phyloP scores from a whole-genome alignment of 106 monocot species.

The Phalaenopsis aphrodite region DNA sequence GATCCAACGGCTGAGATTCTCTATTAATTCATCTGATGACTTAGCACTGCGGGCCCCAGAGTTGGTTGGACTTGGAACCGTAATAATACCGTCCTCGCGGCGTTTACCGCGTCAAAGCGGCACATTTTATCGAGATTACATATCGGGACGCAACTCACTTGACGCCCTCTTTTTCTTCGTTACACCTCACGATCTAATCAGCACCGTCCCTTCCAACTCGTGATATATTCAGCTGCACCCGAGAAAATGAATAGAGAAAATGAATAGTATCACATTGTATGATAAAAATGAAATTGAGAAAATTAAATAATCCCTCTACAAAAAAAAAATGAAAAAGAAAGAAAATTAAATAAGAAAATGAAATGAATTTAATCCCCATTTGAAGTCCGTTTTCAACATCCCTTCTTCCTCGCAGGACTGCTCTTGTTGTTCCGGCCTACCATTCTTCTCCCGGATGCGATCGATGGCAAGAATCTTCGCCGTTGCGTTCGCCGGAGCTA shows the following conservation, averaged over 20 bases:
- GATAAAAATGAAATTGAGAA: not conserved
- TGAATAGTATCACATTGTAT: not conserved
- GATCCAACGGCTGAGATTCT: not conserved
- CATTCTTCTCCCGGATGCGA: not conserved
- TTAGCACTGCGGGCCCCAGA: not conserved
- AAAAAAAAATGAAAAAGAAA: not conserved
- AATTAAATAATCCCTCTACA: not conserved
- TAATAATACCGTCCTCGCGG: not conserved
- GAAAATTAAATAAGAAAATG: not conserved
- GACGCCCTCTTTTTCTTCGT: not conserved
- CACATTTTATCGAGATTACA: not conserved
- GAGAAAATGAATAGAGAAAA: not conserved
- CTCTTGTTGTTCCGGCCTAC: not conserved
- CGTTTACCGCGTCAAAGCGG: not conserved
- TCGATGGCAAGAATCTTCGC: slow-evolving; percentile 1
- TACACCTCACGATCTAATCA: too few species aligned
- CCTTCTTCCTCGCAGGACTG: not conserved
- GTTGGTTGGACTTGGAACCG: not conserved
- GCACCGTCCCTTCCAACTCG: not conserved
- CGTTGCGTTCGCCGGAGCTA: not conserved
- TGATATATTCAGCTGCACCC: not conserved
- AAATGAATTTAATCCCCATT: slow-evolving; percentile 9
- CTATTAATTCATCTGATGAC: not conserved
- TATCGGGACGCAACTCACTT: not conserved
- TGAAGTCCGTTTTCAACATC: not conserved